Evolutionary conservation across 2,329 filamentous ascomycete species (phyloP).

Genomic region (Trichoderma koningiopsis): DNA sequence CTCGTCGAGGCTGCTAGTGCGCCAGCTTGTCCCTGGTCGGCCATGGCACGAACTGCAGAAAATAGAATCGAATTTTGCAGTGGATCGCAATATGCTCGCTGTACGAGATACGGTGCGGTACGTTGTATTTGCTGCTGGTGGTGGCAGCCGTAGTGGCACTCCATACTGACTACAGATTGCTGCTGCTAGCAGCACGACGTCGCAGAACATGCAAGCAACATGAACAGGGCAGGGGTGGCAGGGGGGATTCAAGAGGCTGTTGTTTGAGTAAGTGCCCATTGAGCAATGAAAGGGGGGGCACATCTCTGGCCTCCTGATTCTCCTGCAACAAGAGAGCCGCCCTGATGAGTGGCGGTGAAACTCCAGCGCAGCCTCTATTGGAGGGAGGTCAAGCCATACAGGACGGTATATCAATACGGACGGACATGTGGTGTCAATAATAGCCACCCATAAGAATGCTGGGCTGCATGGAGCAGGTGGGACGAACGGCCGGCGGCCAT

Average conservation of each 20-base stretch:
- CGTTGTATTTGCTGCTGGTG: not conserved
- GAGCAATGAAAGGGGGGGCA: conserved; percentile 8
- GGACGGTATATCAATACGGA: not conserved
- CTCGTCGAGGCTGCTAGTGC: conserved; percentile 21
- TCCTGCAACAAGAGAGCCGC: conserved; percentile 23
- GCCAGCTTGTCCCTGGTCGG: conserved; percentile 16
- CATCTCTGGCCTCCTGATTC: conserved; percentile 20
- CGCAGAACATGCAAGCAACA: conserved; percentile 13
- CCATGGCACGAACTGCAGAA: conserved; percentile 20
- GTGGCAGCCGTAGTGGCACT: not conserved
- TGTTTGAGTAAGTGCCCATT: conserved; percentile 14
- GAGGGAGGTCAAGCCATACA: conserved; percentile 12
- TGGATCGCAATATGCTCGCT: conserved; percentile 14
- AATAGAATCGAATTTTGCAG: conserved; percentile 5
- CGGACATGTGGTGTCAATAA: conserved; percentile 7
- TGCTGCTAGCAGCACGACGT: conserved; percentile 10
- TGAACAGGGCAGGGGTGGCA: conserved; percentile 15
- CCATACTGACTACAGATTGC: not conserved
- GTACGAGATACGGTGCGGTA: not conserved
- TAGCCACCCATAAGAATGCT: conserved; percentile 16
- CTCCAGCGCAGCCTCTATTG: conserved; percentile 16
- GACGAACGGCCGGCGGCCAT: conserved; percentile 7
- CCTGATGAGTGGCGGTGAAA: conserved; percentile 27
- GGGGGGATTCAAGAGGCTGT: conserved; percentile 2
- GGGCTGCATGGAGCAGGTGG: conserved; percentile 15